phyloP scores from a whole-genome alignment of 2,329 filamentous ascomycete species.

The Chalaropsis thielavioides region DNA sequence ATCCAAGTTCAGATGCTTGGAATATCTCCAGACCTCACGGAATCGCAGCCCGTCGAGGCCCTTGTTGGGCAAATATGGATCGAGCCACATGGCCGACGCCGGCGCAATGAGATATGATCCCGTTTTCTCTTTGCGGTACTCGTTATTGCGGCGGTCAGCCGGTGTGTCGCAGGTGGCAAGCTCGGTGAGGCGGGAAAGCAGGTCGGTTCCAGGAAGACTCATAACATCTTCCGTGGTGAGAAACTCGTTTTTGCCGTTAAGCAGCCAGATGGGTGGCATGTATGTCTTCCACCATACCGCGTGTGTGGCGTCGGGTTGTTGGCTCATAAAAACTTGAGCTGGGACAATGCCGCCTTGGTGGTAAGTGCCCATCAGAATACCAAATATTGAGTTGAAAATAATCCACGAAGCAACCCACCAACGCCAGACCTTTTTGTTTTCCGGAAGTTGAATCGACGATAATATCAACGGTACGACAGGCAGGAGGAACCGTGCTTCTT shows the following conservation, averaged over 20 bases:
- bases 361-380: conserved; percentile 63
- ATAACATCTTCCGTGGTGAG: conserved; percentile 60
- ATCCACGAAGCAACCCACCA: conserved; percentile 50
- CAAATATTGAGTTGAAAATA: conserved; percentile 52
- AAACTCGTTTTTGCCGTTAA: conserved; percentile 60
- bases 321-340: conserved; percentile 59
- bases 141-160: conserved; percentile 38
- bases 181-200: conserved; percentile 44
- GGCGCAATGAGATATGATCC: conserved; percentile 61
- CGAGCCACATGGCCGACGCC: conserved; percentile 54
- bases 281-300: conserved; percentile 81
- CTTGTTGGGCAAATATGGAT: conserved; percentile 46
- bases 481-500: conserved; percentile 65
- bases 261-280: conserved; percentile 64
- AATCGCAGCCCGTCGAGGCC: conserved; percentile 46
- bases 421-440: conserved; percentile 33
- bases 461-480: conserved; percentile 64
- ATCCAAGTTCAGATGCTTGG: conserved; percentile 58
- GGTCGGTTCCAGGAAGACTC: conserved; percentile 47
- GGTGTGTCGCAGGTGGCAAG: conserved; percentile 50
- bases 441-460: conserved; percentile 55
- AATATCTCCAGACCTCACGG: conserved; percentile 54
- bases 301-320: conserved; percentile 51
- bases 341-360: conserved; percentile 69
- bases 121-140: conserved; percentile 45